These are phyloP conservation scores for Podospora comata DNA, from an alignment of 495 filamentous ascomycete genomes.

Conservation along the genomic window DNA sequence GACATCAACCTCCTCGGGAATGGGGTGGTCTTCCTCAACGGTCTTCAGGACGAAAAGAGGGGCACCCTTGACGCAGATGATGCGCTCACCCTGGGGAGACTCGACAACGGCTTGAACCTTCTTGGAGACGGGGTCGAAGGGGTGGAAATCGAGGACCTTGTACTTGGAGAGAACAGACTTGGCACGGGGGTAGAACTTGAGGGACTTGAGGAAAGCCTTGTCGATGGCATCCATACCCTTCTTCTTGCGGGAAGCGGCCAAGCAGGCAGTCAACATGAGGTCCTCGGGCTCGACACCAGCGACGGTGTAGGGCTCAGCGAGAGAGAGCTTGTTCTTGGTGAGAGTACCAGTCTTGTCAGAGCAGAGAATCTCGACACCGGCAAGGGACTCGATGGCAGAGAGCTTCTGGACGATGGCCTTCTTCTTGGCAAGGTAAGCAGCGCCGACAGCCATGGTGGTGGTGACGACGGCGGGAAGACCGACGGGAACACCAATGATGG, in stretches of 20 bases:
- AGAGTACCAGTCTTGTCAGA: slow-evolving; percentile 95
- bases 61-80: slow-evolving; percentile 87
- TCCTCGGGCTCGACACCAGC: slow-evolving; percentile 75
- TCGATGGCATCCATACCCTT: slow-evolving; percentile 94
- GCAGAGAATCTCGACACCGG: slow-evolving; percentile 94
- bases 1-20: slow-evolving; percentile 68
- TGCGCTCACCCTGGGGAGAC: slow-evolving; percentile 73
- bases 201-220: slow-evolving; percentile 84
- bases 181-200: slow-evolving; percentile 73
- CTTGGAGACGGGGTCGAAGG: slow-evolving; percentile 93
- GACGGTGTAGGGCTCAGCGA: slow-evolving; percentile 79
- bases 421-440: slow-evolving; percentile 89
- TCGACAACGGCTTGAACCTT: slow-evolving; percentile 83
- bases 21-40: slow-evolving; percentile 73
- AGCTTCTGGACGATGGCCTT: slow-evolving; percentile 97
- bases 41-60: slow-evolving; percentile 80
- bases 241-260: slow-evolving; percentile 89
- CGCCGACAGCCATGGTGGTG: slow-evolving; percentile 95
- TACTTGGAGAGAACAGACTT: slow-evolving; percentile 73
- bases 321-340: slow-evolving; percentile 88
- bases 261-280: slow-evolving; percentile 85
- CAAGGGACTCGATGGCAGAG: slow-evolving; percentile 89
- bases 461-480: slow-evolving; percentile 95
- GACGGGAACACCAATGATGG: slow-evolving; percentile 92
- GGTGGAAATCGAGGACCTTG: slow-evolving; percentile 74